Evolutionary conservation across 768 basidiomycete genomes (phyloP).

Genomic region (Tylopilus balloui): DNA sequence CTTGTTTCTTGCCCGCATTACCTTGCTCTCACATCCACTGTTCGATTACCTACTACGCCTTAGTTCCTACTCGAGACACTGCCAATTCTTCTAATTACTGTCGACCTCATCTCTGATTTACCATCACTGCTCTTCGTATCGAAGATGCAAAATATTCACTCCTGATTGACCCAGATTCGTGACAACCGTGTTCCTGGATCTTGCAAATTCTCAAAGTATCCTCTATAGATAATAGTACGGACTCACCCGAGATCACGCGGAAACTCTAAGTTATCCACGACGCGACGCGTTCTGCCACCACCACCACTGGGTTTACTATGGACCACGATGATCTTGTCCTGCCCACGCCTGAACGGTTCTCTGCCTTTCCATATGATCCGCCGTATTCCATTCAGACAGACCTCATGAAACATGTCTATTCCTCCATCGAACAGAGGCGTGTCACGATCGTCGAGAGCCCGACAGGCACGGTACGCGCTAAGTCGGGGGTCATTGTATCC

Average conservation of each 20-base stretch:
- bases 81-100: slow-evolving; percentile 26
- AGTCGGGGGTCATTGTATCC: not conserved
- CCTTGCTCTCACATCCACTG: slow-evolving; percentile 17
- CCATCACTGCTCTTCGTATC: slow-evolving; percentile 1
- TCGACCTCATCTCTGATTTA: slow-evolving; percentile 16
- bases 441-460: slow-evolving; percentile 87
- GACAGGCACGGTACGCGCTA: slow-evolving; percentile 69
- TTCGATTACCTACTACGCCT: slow-evolving; percentile 21
- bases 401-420: slow-evolving; percentile 85
- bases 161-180: slow-evolving; percentile 2
- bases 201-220: not conserved
- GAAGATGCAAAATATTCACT: slow-evolving; percentile 9
- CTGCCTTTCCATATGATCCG: slow-evolving; percentile 76
- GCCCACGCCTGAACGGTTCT: slow-evolving; percentile 62
- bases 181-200: slow-evolving; percentile 9
- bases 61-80: slow-evolving; percentile 23
- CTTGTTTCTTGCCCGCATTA: slow-evolving; percentile 15
- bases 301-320: slow-evolving; percentile 7
- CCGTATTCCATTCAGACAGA: slow-evolving; percentile 84
- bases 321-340: slow-evolving; percentile 33
- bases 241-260: slow-evolving; percentile 11
- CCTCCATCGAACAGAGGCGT: slow-evolving; percentile 65
- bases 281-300: slow-evolving; percentile 8
- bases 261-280: not conserved
- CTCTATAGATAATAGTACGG: not conserved